Conservation (phyloP, 129 eudicot species). For the Tagetes erecta region DNA sequence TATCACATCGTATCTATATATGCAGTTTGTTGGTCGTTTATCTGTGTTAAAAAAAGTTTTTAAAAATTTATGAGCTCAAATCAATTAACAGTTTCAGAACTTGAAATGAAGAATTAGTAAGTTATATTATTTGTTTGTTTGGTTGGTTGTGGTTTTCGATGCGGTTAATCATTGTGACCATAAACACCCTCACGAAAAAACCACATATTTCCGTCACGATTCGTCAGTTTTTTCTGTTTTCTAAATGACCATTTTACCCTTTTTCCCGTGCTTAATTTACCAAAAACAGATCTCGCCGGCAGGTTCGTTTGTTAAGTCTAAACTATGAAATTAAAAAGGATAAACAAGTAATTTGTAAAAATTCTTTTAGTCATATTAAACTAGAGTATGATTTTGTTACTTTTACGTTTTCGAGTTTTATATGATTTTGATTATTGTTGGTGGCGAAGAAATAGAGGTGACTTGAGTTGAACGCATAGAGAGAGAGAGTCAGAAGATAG, state of each 20-base stretch:
- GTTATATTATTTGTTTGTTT: constrained; percentile 1
- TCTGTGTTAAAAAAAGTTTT: too few species aligned
- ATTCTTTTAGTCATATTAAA: too few species aligned
- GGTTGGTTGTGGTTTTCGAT: constrained; percentile 42
- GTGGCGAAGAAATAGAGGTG: constrained; percentile 30
- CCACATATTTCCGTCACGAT: constrained; percentile 27
- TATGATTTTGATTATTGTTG: neutral
- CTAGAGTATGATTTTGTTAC: too few species aligned
- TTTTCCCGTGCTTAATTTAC: neutral
- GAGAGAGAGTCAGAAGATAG: constrained; percentile 36
- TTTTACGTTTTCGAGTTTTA: too few species aligned
- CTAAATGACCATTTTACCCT: constrained; percentile 41
- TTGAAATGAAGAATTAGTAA: too few species aligned
- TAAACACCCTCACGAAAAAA: constrained; percentile 30
- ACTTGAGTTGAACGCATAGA: constrained; percentile 44
- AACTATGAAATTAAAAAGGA: too few species aligned
- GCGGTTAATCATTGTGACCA: constrained; percentile 34
- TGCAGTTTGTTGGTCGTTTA: too few species aligned
- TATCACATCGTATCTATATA: neutral
- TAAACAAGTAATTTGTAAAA: too few species aligned
- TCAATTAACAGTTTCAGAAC: too few species aligned
- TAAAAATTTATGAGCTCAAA: too few species aligned
- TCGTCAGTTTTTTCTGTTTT: constrained; percentile 43
- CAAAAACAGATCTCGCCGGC: constrained; percentile 25
- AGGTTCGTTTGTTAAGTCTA: too few species aligned